Evolutionary conservation across 2,329 filamentous ascomycete species (phyloP), one percentile per base, ranked within the genome.

Genomic region (Xylaria sp.): DNA sequence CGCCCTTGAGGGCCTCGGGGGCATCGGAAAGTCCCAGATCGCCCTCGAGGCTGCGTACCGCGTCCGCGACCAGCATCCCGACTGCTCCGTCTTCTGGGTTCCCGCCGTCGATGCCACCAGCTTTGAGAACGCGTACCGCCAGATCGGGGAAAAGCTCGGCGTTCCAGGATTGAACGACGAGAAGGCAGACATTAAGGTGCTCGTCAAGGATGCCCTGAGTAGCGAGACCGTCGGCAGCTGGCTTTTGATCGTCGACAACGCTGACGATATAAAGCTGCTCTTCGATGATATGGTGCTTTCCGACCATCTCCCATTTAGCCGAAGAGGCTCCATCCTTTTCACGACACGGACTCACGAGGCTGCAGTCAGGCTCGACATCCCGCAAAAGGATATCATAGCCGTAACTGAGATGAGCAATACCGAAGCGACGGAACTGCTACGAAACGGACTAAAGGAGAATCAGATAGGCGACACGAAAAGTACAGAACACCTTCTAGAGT

Each of bases 211-310:
- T 4, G 60, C 57, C 9, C 54, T 79, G 1, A 70, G 65, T 34
- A 2, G 63, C 47, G 47, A 56, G 4, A 52, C 34, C n/a, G 53
- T 42, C 1, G 64, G 68, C 1, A 53, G 54, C 1, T 79, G 74
- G 76, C 63, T 79, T 1, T 50, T 79, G 39, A 63, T 80, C 38
- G 46, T 79, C n/a, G 75, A 80, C 49, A 79, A 77, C 45, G 73
- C 72, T 11, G 74, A 79, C 49, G 72, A 79, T 50, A 44, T 44
- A 3, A 52, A 69, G 1, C 50, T 76, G 2, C n/a, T n/a, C n/a
- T 49, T 74, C 0, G 64, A 68, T 38, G 59, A 22, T 6, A 11
- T 29, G 2, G 39, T 20, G 29, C 56, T 60, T 13, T 39, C 24
- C 6, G 48, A 69, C 4, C 67, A 67, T 56, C 57, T 77, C 5